Conservation (phyloP, 2,329 filamentous ascomycete species). For the Botryotinia convoluta region DNA sequence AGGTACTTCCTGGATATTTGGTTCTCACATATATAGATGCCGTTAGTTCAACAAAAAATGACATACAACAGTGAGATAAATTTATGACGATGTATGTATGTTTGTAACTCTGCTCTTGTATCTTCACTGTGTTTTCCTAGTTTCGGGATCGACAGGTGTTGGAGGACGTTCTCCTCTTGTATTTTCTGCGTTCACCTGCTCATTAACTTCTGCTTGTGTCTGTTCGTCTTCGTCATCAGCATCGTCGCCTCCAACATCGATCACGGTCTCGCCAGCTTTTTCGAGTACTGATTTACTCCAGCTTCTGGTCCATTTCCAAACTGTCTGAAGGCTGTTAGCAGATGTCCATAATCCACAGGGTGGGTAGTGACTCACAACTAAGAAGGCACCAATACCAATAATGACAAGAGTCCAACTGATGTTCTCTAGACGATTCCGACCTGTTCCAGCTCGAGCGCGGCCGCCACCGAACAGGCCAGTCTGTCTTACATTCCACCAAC, state of each 20-base stretch:
- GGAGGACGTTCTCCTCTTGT: neutral
- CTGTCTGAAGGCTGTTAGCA: slow-evolving; percentile 49
- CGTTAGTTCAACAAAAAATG: neutral
- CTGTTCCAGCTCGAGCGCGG: slow-evolving; percentile 54
- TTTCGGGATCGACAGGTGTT: slow-evolving; percentile 20
- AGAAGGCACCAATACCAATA: slow-evolving; percentile 76
- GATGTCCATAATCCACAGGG: neutral
- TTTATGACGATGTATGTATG: neutral
- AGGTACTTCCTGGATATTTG: neutral
- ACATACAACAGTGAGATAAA: neutral
- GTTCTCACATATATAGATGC: neutral
- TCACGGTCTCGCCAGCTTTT: slow-evolving; percentile 72
- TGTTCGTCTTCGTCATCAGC: slow-evolving; percentile 46
- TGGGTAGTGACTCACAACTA: slow-evolving; percentile 59
- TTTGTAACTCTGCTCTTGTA: neutral
- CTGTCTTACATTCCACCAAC: slow-evolving; percentile 71
- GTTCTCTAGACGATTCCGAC: slow-evolving; percentile 73
- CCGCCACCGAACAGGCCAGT: slow-evolving; percentile 55
- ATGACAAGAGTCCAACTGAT: slow-evolving; percentile 77
- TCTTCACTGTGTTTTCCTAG: slow-evolving; percentile 26
- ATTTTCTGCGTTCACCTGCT: neutral
- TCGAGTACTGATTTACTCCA: slow-evolving; percentile 73
- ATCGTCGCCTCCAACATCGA: slow-evolving; percentile 70
- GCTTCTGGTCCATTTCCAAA: slow-evolving; percentile 77
- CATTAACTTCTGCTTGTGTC: slow-evolving; percentile 5